Conservation (phyloP, 305 asterid species). For the Fraxinus velutina region DNA sequence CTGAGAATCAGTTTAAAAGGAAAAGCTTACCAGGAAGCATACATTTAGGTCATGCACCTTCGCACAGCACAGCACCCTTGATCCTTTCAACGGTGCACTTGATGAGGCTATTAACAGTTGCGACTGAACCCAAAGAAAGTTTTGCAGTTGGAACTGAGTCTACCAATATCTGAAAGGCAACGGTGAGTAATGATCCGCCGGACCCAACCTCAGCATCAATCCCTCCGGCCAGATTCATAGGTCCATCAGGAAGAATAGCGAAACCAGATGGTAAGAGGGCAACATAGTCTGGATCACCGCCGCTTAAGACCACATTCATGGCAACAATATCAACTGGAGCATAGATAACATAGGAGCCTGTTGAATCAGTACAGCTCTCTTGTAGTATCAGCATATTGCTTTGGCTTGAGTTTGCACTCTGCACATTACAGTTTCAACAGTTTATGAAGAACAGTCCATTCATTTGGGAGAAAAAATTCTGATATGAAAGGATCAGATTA, state of each 20-base stretch:
- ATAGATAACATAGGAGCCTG: slow-evolving; percentile 81
- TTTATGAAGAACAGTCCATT: neutral
- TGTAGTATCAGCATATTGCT: slow-evolving; percentile 89
- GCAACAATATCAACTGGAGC: slow-evolving; percentile 89
- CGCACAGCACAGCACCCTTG: slow-evolving; percentile 66
- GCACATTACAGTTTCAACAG: slow-evolving; percentile 16
- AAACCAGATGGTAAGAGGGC: slow-evolving; percentile 93
- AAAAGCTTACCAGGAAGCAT: slow-evolving; percentile 9
- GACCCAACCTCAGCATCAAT: slow-evolving; percentile 42
- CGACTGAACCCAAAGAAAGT: slow-evolving; percentile 84
- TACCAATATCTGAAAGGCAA: slow-evolving; percentile 86
- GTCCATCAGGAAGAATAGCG: slow-evolving; percentile 83
- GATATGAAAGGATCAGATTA: neutral
- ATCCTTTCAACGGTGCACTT: slow-evolving; percentile 94
- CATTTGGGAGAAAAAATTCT: neutral
- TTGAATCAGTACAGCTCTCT: slow-evolving; percentile 74
- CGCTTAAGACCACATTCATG: slow-evolving; percentile 82
- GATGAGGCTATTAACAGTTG: slow-evolving; percentile 88
- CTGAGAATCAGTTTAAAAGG: neutral
- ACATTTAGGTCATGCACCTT: slow-evolving; percentile 40
- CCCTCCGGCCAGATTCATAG: slow-evolving; percentile 29
- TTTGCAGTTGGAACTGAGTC: slow-evolving; percentile 90
- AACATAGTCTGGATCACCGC: slow-evolving; percentile 93
- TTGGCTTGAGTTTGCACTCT: slow-evolving; percentile 92
- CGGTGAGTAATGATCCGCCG: slow-evolving; percentile 81